These are phyloP conservation scores for Nitzschia inconspicua DNA, from an alignment of 108 stramenopile genomes.

Conservation along the genomic window DNA sequence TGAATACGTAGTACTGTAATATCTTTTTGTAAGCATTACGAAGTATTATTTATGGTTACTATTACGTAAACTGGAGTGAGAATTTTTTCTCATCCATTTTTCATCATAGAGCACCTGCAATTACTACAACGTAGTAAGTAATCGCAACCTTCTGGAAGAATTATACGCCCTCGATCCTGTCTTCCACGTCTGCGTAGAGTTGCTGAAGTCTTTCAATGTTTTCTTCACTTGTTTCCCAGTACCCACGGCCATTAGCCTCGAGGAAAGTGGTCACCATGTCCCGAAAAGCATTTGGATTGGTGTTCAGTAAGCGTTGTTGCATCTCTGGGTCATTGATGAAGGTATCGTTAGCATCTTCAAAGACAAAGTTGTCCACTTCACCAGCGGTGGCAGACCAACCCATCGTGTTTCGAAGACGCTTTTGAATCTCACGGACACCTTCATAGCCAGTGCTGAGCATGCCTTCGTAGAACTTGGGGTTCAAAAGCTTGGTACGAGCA, in stretches of 20 bases:
- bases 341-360: conserved; percentile 94
- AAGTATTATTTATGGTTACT: too few relatives aligned
- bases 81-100: too few relatives aligned
- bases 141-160: neutral
- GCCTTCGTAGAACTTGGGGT: conserved; percentile 98
- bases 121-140: too few relatives aligned
- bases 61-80: too few relatives aligned
- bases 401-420: conserved; percentile 97
- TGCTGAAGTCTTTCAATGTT: conserved; percentile 95
- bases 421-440: conserved; percentile 96
- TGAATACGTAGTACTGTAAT: too few relatives aligned
- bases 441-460: conserved; percentile 96
- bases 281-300: conserved; percentile 96
- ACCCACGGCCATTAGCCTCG: conserved; percentile 95
- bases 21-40: too few relatives aligned
- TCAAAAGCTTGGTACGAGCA: conserved; percentile 96
- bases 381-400: conserved; percentile 98
- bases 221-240: conserved; percentile 92
- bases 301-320: conserved; percentile 91
- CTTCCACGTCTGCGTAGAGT: conserved; percentile 96
- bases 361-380: conserved; percentile 98
- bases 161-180: conserved; percentile 95
- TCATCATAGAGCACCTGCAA: too few relatives aligned
- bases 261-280: conserved; percentile 97
- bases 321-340: conserved; percentile 96